Evolutionary conservation across 139 green algal genomes (phyloP), one percentile per base, ranked within the genome.

Genomic region (Picochlorum costavermella): DNA sequence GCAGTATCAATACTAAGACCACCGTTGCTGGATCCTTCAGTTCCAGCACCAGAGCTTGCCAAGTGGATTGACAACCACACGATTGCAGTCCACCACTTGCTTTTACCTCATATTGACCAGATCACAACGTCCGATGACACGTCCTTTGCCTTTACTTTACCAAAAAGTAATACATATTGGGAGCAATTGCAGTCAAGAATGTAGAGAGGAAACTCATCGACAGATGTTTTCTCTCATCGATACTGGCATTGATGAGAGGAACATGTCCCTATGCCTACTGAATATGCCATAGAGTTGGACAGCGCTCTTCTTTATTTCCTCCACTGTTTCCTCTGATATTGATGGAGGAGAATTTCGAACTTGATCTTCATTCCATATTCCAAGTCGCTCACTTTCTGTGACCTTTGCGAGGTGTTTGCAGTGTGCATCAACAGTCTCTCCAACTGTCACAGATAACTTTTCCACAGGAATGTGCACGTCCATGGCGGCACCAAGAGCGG

Each of bases 201-300:
- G 23, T 59, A 33, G n/a, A 11, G 20, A 30, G 33, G 6, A 59
- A 37, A 59, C 50, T 30, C 12, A 33, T 30, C 14, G 28, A 59
- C 25, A 59, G 5, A 20, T 66, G 37, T 85, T 59, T 59, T 17
- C 25, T 76, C 65, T 43, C 61, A 67, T 60, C 48, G 14, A 29
- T 12, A 69, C 60, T 1, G 80, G 76, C 50, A 92, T 70, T 31
- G 79, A 70, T 20, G 75, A 56, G 6, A 84, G 74, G 69, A 92
- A 92, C 6, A 70, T 74, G 8, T 72, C 65, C 40, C 87, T 55
- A 33, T 70, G 76, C 3, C 50, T 46, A 13, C 62, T 31, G 53
- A 89, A 90, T 25, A 69, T 53, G 11, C 40, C 20, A 64, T 73
- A 60, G 33, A 92, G 64, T 10, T 77, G 71, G 12, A 63, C 50